Conservation (phyloP, 371 early-diverging fungal species). For the Lichtheimia ramosa region DNA sequence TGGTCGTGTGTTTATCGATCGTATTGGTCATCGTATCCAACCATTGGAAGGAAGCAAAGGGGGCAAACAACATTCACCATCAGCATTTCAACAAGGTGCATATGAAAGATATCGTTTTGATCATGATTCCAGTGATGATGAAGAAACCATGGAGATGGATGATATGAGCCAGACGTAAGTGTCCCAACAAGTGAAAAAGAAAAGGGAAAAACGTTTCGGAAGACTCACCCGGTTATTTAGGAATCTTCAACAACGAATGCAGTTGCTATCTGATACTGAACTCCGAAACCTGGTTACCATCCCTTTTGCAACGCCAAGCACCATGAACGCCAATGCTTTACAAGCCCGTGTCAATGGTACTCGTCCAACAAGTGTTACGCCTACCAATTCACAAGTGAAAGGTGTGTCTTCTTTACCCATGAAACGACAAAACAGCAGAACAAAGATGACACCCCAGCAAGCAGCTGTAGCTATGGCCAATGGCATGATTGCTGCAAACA, state of each 20-base stretch:
- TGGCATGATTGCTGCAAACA: constrained; percentile 48
- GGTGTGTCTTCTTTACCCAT: constrained; percentile 26
- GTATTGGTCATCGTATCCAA: constrained; percentile 20
- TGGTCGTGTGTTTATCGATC: constrained; percentile 60
- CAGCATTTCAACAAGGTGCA: constrained; percentile 8
- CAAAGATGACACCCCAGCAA: constrained; percentile 47
- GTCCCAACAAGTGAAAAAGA: constrained; percentile 1
- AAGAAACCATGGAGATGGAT: constrained; percentile 30
- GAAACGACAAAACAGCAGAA: constrained; percentile 38
- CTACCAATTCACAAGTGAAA: constrained; percentile 2
- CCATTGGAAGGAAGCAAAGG: neutral
- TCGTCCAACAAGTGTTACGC: neutral
- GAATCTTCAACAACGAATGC: constrained; percentile 48
- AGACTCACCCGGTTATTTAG: constrained; percentile 15
- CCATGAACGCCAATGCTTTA: constrained; percentile 8
- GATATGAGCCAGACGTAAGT: constrained; percentile 38
- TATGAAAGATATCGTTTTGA: constrained; percentile 42
- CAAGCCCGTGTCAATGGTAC: constrained; percentile 4
- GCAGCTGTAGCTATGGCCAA: constrained; percentile 48
- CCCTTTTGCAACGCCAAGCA: constrained; percentile 35
- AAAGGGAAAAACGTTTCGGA: constrained; percentile 5
- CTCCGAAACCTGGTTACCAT: constrained; percentile 48
- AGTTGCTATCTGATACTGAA: constrained; percentile 53
- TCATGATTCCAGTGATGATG: constrained; percentile 48
- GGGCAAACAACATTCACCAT: constrained; percentile 30